Base-by-base conservation (phyloP, 371 early-diverging fungal genomes). In the Batkoa obscura region DNA sequence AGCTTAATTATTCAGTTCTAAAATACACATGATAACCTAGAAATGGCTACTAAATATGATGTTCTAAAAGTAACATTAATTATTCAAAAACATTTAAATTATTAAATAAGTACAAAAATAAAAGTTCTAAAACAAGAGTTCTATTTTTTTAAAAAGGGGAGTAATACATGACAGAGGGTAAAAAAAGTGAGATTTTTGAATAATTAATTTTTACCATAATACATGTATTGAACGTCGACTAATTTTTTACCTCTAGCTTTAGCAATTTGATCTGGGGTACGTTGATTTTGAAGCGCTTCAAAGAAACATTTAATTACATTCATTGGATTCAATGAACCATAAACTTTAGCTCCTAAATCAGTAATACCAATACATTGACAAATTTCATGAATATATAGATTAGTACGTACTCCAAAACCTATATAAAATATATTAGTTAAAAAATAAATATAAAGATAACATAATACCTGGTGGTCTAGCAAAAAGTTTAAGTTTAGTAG, bases 271-370 rank as follows among this genome's bases (percentile, higher is more conserved):
- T 78, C 72, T 8, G 95, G 90, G 17, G 78, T 66, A 64, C 76
- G 80, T 71, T 97, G 98, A 38, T 71, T 65, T 46, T 70, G 65
- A n/a, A 98, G 68, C 3, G 98, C 98, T 66, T 83, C 88, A 65
- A 97, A 92, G 3, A 89, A 85, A 17, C 84, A 90, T 75, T 98
- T 94, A 71, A 93, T 80, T 31, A 98, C 96, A 66, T 98, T 98
- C 86, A 97, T 87, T 8, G 93, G 92, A 66, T 91, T 94, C 43
- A 78, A 74, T 13, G 91, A 90, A 2, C 98, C 97, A 62, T 76
- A 70, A 33, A 94, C 84, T 68, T 96, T 97, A 57, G 83, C 88
- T 51, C 85, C 76, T 59, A 97, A 60, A 71, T 98, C 98, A 58
- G 81, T 72, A 62, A 96, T 86, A 37, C 98, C 98, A 37, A 88